Evolutionary conservation across 129 eudicot genomes (phyloP).

Genomic region (Chrysanthemum makinoi): DNA sequence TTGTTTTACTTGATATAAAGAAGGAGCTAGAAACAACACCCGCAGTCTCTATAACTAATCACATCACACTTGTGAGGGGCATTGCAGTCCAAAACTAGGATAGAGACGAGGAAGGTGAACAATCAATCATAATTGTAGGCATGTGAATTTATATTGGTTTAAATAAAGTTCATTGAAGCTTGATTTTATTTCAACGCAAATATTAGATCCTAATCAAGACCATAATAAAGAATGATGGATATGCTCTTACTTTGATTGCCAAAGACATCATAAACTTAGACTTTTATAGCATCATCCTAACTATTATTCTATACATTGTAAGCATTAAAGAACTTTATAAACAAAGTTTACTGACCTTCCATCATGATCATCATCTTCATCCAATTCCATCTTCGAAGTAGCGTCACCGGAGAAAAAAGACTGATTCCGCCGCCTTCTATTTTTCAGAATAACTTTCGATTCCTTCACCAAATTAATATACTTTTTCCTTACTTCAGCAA

Average conservation of each 20-base stretch:
- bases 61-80: background rate
- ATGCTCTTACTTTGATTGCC: background rate
- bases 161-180: too few relatives aligned
- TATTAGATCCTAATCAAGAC: too few relatives aligned
- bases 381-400: background rate
- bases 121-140: background rate
- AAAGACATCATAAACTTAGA: background rate
- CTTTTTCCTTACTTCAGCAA: conserved; percentile 58
- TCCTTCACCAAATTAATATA: conserved; percentile 64
- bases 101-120: background rate
- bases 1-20: background rate
- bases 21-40: background rate
- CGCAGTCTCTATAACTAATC: background rate
- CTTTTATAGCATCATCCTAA: background rate
- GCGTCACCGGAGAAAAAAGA: conserved; percentile 3
- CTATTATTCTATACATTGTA: background rate
- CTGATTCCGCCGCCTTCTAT: conserved; percentile 38
- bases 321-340: background rate
- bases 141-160: too few relatives aligned
- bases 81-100: background rate
- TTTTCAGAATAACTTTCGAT: conserved; percentile 47
- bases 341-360: background rate
- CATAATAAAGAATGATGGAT: background rate
- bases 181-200: too few relatives aligned
- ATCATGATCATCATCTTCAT: conserved; percentile 13